Evolutionary conservation across 169 alveolate genomes (phyloP), one percentile per base, ranked within the genome.

Genomic region (Babesia sp.): DNA sequence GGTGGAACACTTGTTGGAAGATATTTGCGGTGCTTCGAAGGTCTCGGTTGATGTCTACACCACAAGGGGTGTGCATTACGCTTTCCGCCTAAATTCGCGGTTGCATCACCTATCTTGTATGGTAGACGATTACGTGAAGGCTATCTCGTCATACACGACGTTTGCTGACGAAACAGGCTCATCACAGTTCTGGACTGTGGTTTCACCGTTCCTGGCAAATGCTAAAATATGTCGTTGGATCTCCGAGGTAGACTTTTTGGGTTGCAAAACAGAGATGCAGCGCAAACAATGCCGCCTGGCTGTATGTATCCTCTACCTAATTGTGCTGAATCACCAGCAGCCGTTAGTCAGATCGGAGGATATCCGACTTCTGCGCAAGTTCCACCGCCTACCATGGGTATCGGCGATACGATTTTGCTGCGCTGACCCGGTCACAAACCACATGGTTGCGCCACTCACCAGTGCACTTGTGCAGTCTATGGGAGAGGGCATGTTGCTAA

Each of bases 381-480:
- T 79, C 34, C 74, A 69, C 76, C 29, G 78, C 28, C 48, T 79
- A 28, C 87, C 87, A 2, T 79, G 87, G 87, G 57, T 53, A 9
- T 71, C 87, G 1, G 82, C 77, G 33, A 16, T 79, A 28, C 11
- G 57, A 14, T 79, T 60, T 42, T 79, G 87, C 31, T 44, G 71
- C 20, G 44, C 14, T 8, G 87, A 79, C 41, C 68, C 59, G 1
- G 71, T 46, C 29, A 55, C 44, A 28, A 58, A 51, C 66, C 53
- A 71, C 77, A 56, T 79, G 58, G 81, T 79, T n/a, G 81, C 67
- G 31, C 71, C 70, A 26, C 37, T 79, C 28, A 55, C 57, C 18
- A 59, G 45, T 29, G 64, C 56, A 14, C 66, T 79, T 37, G 66
- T 79, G 34, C 75, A 79, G 26, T 58, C 55, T 28, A 16, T 60